These are phyloP conservation scores for Amphirosellinia nigrospora DNA, from an alignment of 495 filamentous ascomycete genomes.

Conservation along the genomic window DNA sequence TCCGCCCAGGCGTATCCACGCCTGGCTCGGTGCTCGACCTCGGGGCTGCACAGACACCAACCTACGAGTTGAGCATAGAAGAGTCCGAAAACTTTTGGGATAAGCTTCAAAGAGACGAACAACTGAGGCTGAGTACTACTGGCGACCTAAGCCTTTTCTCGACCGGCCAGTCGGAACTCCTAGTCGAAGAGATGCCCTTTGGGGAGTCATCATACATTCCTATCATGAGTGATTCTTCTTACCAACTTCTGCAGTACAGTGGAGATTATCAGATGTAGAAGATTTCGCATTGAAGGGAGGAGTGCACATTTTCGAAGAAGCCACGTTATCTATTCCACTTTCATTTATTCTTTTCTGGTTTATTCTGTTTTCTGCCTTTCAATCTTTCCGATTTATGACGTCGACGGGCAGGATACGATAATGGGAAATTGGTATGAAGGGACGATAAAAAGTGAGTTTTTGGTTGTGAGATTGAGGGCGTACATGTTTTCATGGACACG, in stretches of 20 bases:
- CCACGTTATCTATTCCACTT: not conserved
- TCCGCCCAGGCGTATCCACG: conserved; percentile 24
- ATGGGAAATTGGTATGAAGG: conserved; percentile 1
- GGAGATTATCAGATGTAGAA: not conserved
- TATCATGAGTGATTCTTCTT: conserved; percentile 24
- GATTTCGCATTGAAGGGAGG: not conserved
- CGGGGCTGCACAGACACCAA: not conserved
- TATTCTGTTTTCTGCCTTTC: not conserved
- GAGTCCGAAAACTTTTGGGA: conserved; percentile 24
- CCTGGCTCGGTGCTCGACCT: conserved; percentile 28
- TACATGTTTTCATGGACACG: not conserved
- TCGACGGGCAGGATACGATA: not conserved
- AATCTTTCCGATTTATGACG: not conserved
- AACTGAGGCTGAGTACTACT: conserved; percentile 40
- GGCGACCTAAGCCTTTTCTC: conserved; percentile 51
- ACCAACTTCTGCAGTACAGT: conserved; percentile 26
- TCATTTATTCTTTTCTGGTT: not conserved
- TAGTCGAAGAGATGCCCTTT: conserved; percentile 33
- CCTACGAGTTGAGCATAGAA: not conserved
- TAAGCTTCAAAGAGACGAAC: conserved; percentile 41
- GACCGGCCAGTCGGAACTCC: conserved; percentile 39
- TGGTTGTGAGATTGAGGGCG: not conserved
- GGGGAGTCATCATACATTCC: conserved; percentile 31
- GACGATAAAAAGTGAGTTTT: conserved; percentile 17
- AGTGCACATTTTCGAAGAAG: not conserved